Evolutionary conservation across 192 early-diverging fungal genomes (phyloP).

Genomic region (Piromyces sp.): DNA sequence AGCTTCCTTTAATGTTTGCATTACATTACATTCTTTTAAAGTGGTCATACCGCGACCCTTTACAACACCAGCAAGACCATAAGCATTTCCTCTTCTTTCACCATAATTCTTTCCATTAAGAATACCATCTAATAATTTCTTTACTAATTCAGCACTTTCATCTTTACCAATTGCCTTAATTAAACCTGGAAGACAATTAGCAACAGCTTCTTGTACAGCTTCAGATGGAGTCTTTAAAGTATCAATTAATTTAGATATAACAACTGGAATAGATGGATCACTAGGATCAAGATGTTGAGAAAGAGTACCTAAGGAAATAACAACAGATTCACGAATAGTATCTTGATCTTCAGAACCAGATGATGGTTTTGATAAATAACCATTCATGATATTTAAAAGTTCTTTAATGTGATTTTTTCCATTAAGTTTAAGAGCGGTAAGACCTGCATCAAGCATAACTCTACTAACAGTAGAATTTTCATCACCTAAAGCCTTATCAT

Average conservation of each 20-base stretch:
- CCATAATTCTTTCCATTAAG: constrained; percentile 66
- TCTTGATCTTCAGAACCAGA: constrained; percentile 59
- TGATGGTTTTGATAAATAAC: constrained; percentile 54
- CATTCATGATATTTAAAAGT: constrained; percentile 61
- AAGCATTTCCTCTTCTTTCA: constrained; percentile 79
- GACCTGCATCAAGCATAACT: constrained; percentile 70
- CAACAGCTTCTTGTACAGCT: constrained; percentile 80
- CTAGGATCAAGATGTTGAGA: constrained; percentile 66
- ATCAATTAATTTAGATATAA: constrained; percentile 72
- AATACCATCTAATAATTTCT: constrained; percentile 45
- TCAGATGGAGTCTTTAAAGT: constrained; percentile 87
- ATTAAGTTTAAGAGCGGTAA: constrained; percentile 52
- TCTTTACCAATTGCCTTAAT: constrained; percentile 50
- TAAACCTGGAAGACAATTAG: constrained; percentile 82
- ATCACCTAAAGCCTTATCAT: constrained; percentile 73
- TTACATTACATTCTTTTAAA: constrained; percentile 67
- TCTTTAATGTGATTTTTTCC: constrained; percentile 45
- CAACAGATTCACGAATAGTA: constrained; percentile 73
- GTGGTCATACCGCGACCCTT: constrained; percentile 77
- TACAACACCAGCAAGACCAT: constrained; percentile 83
- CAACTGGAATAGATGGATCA: constrained; percentile 54
- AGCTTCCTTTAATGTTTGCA: constrained; percentile 60
- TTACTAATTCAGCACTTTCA: constrained; percentile 35
- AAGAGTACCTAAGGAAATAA: constrained; percentile 78
- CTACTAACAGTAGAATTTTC: constrained; percentile 55